These are phyloP conservation scores for Chlorociboria aeruginascens DNA, from an alignment of 495 filamentous ascomycete genomes.

Conservation along the genomic window DNA sequence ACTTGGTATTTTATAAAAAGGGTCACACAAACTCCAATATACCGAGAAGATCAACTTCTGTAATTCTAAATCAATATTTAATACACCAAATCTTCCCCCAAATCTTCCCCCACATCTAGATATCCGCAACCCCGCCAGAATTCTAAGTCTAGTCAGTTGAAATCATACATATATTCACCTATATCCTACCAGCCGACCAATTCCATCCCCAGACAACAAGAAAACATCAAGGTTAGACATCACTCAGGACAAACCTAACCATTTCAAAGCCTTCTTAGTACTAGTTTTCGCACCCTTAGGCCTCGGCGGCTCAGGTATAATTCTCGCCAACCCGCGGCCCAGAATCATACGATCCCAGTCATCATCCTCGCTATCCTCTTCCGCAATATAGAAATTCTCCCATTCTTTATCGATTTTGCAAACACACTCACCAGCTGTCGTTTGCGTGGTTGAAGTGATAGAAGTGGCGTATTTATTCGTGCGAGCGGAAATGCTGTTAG, in stretches of 20 bases:
- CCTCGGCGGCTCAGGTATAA: constrained; percentile 7
- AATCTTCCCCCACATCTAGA: too few relatives aligned
- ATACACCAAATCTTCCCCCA: too few relatives aligned
- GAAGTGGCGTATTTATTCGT: constrained; percentile 1
- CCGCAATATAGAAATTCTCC: constrained; percentile 19
- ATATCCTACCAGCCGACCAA: not conserved
- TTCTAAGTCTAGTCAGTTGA: too few relatives aligned
- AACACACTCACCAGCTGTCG: constrained; percentile 1
- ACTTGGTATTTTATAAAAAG: too few relatives aligned
- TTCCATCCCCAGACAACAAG: not conserved
- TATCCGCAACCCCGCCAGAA: too few relatives aligned
- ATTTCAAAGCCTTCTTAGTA: constrained; percentile 22
- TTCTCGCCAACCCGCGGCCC: constrained; percentile 3
- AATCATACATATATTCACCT: not conserved
- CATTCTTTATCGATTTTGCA: constrained; percentile 3
- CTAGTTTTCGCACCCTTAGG: constrained; percentile 8
- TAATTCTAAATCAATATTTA: too few relatives aligned
- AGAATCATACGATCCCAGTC: constrained; percentile 16
- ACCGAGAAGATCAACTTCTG: too few relatives aligned
- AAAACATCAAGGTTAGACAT: not conserved
- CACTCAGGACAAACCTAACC: constrained; percentile 19
- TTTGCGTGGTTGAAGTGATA: not conserved
- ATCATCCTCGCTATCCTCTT: constrained; percentile 20
- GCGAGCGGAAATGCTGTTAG: not conserved
- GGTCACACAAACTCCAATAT: too few relatives aligned